Conservation (phyloP, 2,329 filamentous ascomycete genomes). For the Colletotrichum sublineola region DNA sequence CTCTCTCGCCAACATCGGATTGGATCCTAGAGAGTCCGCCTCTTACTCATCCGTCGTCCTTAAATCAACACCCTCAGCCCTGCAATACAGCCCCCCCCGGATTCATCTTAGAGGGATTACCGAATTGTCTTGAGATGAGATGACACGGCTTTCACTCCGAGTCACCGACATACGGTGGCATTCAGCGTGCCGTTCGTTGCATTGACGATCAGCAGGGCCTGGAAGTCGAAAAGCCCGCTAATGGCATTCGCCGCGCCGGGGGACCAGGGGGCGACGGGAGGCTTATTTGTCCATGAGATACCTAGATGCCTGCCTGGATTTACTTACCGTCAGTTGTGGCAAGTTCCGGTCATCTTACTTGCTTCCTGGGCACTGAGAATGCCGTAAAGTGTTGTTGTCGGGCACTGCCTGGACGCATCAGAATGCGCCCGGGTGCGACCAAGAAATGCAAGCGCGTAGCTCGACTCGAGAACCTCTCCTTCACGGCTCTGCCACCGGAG, state of each 20-base stretch:
- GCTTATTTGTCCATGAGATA: not conserved
- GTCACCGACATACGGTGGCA: constrained; percentile 1
- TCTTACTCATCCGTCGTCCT: not conserved
- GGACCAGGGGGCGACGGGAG: not conserved
- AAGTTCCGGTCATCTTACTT: no score
- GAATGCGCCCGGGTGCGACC: no score
- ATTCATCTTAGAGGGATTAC: not conserved
- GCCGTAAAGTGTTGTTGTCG: no score
- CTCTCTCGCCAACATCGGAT: constrained; percentile 1
- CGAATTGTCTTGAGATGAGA: not conserved
- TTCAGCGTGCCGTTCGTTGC: constrained; percentile 9
- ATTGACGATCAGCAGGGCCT: constrained; percentile 23
- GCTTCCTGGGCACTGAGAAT: no score
- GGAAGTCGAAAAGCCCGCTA: constrained; percentile 8
- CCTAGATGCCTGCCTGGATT: no score
- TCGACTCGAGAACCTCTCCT: no score
- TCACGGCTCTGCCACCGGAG: no score
- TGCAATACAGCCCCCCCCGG: not conserved
- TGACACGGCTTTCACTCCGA: not conserved
- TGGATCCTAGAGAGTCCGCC: not conserved
- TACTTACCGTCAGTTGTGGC: no score
- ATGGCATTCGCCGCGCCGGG: not conserved
- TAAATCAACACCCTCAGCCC: not conserved
- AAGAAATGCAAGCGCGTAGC: no score
- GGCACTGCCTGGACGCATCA: no score